Conservation (phyloP, 371 early-diverging fungal genomes). For the Mortierella sp. region DNA sequence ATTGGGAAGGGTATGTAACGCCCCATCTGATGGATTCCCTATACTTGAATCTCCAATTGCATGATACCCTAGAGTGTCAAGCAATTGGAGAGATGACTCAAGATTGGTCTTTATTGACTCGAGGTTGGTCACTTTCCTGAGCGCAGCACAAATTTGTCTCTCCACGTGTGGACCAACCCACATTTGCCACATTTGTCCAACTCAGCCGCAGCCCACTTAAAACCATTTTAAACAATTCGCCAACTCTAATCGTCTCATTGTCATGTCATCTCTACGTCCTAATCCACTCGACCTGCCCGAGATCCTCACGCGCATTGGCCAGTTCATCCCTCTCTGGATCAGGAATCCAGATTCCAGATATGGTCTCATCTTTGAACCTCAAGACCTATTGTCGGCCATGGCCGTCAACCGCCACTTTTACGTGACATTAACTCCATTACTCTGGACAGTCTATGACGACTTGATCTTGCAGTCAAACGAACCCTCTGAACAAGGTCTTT, state of each 20-base stretch:
- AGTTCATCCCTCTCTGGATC: constrained; percentile 18
- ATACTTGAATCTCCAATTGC: too few relatives aligned
- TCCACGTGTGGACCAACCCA: too few relatives aligned
- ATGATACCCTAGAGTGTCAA: too few relatives aligned
- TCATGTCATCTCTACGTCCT: neutral
- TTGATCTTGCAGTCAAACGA: neutral
- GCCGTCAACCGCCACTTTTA: constrained; percentile 19
- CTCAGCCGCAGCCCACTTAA: too few relatives aligned
- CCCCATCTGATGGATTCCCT: too few relatives aligned
- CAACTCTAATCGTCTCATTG: neutral
- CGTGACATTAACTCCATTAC: constrained; percentile 4
- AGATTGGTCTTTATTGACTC: too few relatives aligned
- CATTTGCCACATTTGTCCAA: too few relatives aligned
- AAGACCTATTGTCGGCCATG: constrained; percentile 7
- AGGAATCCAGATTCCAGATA: neutral
- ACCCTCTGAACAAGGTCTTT: neutral
- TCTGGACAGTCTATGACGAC: constrained; percentile 22
- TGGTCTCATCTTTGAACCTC: neutral
- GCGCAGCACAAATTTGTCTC: too few relatives aligned
- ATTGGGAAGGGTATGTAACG: too few relatives aligned
- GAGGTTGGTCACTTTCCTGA: too few relatives aligned
- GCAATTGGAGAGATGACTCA: too few relatives aligned
- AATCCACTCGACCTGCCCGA: constrained; percentile 20
- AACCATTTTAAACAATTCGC: neutral
- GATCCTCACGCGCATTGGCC: constrained; percentile 13